Base-by-base conservation (phyloP, 768 basidiomycete species). In the Leccinellum rugosiceps region DNA sequence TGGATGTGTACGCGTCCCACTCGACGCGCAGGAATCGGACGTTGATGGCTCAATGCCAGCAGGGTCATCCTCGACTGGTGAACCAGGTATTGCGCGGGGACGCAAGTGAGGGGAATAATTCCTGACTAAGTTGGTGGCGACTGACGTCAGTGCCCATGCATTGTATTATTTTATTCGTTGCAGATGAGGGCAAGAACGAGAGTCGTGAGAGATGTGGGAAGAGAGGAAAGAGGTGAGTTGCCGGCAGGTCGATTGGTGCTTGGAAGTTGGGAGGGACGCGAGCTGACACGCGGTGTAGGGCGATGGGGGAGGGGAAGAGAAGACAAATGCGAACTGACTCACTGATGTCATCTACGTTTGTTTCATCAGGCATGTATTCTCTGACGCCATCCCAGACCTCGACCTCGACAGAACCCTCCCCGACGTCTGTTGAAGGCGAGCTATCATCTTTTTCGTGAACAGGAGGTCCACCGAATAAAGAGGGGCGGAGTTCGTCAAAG, bases 101-200 rank as follows among this genome's bases (percentile, higher is more conserved):
- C 83, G 72, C 63, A 96, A 81, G 74, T 94, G 88, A 15, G 94
- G 93, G 45, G 90, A 90, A 71, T 95, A 94, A 68, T 94, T 94
- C 79, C 83, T 82, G 80, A 92, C 90, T 90, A 95, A 77, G 81
- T 93, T 92, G 66, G 79, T 82, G 73, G 82, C 82, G 82, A 94
- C 94, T 94, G 77, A 75, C 59, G 77, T 88, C 83, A 90, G 87
- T 85, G 82, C 82, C 79, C 81, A 79, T 53, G 31, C 57, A 58
- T 62, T 43, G 60, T 61, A 60, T 63, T 56, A 57, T 61, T 59
- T 64, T 60, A 65, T 66, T 55, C 26, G 57, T 62, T 57, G 61
- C 58, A 52, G 63, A 58, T 57, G 58, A 59, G 62, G 61, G 58
- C 63, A 71, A 60, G 64, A 77, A 73, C 75, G 75, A 72, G 77